Percentiles rank a stretch among this genome's conserved stretches.
phyloP scores from a whole-genome alignment of 1,139 yeast species.

The Nakaseomyces sp. region DNA sequence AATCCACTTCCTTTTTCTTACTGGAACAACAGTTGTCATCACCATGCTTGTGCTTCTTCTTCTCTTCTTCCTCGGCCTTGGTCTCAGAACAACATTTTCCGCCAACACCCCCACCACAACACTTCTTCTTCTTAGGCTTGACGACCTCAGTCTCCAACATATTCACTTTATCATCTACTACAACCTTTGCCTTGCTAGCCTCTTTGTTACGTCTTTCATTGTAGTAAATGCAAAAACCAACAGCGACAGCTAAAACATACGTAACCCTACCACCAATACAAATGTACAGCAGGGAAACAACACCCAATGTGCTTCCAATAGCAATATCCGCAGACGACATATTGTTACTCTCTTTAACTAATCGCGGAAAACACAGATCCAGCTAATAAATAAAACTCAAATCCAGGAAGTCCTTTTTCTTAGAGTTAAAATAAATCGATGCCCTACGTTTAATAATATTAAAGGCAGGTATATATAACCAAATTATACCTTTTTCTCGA shows the following conservation, averaged over 20 bases:
- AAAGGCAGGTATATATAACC: too few relatives aligned
- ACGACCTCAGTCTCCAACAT: background rate
- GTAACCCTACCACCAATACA: constrained; percentile 33
- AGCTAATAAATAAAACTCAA: too few relatives aligned
- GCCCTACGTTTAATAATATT: too few relatives aligned
- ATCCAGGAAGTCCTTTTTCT: too few relatives aligned
- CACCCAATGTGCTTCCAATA: constrained; percentile 7
- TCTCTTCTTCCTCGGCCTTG: constrained; percentile 5
- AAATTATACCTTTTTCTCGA: too few relatives aligned
- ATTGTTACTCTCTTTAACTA: too few relatives aligned
- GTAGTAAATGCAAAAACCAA: constrained; percentile 25
- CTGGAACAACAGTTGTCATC: constrained; percentile 15
- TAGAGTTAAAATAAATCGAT: too few relatives aligned
- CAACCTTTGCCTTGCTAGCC: background rate
- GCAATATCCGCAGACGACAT: background rate
- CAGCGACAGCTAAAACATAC: constrained; percentile 26
- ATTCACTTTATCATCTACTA: background rate
- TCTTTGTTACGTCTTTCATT: constrained; percentile 10
- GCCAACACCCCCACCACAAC: constrained; percentile 6
- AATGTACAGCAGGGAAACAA: constrained; percentile 7
- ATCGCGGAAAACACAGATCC: too few relatives aligned
- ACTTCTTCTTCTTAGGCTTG: constrained; percentile 3
- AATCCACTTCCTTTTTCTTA: constrained; percentile 10
- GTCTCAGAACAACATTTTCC: constrained; percentile 7
- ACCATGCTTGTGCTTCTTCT: constrained; percentile 16